Percentiles rank a stretch among this genome's conserved stretches.
Conservation (phyloP, 164 flowering plant species). For the Aristolochia contorta region DNA sequence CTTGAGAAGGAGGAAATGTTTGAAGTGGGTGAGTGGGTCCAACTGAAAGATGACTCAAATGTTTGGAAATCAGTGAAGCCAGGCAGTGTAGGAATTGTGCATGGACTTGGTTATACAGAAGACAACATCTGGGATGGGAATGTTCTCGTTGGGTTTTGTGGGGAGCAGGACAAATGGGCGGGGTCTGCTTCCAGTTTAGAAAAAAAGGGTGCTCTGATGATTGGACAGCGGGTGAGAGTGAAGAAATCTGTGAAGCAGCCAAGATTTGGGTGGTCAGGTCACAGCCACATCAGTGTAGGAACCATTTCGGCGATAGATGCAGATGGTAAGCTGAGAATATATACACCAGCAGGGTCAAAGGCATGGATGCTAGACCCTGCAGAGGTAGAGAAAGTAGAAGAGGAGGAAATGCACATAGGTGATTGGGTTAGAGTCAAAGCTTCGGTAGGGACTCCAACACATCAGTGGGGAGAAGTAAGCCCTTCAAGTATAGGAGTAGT, state of each 20-base stretch:
- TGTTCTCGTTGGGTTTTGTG: conserved; percentile 67
- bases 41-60: conserved; percentile 32
- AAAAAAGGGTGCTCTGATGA: conserved; percentile 33
- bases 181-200: conserved; percentile 55
- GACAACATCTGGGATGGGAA: conserved; percentile 70
- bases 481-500: conserved; percentile 83
- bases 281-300: conserved; percentile 64
- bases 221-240: conserved; percentile 72
- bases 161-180: conserved; percentile 90
- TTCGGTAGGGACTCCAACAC: conserved; percentile 53
- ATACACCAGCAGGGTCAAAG: conserved; percentile 77
- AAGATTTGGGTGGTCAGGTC: conserved; percentile 95
- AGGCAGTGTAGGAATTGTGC: conserved; percentile 82
- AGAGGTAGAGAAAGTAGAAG: conserved; percentile 74
- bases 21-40: conserved; percentile 96
- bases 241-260: conserved; percentile 70
- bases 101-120: conserved; percentile 60
- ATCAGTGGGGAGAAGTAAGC: conserved; percentile 93
- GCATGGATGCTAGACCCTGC: conserved; percentile 92
- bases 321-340: conserved; percentile 84
- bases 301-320: conserved; percentile 78
- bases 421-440: conserved; percentile 82
- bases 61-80: conserved; percentile 75
- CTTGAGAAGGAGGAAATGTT: conserved; percentile 63
- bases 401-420: conserved; percentile 56